phyloP scores from a whole-genome alignment of 148 eudicot genomes.

The Fallopia convolvulus region DNA sequence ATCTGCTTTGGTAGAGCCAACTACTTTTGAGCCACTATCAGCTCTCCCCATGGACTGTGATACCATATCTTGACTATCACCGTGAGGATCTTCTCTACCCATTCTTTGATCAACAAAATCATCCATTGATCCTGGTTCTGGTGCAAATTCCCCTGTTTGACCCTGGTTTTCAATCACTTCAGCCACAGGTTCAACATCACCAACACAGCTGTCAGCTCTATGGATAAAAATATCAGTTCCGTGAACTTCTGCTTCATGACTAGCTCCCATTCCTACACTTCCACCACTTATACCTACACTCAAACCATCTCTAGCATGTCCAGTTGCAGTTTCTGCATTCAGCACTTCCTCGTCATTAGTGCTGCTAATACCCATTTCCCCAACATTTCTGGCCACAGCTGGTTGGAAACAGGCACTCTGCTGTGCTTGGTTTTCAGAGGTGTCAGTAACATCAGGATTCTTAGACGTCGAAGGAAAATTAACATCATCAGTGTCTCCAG shows the following conservation, averaged over 20 bases:
- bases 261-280: slow-evolving; percentile 99
- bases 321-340: slow-evolving; percentile 75
- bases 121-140: slow-evolving; percentile 60
- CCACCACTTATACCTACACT: slow-evolving; percentile 96
- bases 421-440: slow-evolving; percentile 90
- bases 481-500: slow-evolving; percentile 72
- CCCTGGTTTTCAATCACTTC: slow-evolving; percentile 96
- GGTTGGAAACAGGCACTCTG: slow-evolving; percentile 78
- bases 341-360: slow-evolving; percentile 86
- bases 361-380: slow-evolving; percentile 95
- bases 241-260: slow-evolving; percentile 98
- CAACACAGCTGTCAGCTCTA: slow-evolving; percentile 79
- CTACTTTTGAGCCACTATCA: slow-evolving; percentile 89
- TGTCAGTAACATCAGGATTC: slow-evolving; percentile 57
- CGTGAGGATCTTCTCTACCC: slow-evolving; percentile 85
- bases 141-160: slow-evolving; percentile 78
- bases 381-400: slow-evolving; percentile 45
- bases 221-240: slow-evolving; percentile 77
- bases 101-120: slow-evolving; percentile 71
- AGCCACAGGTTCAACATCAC: slow-evolving; percentile 85
- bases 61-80: slow-evolving; percentile 88
- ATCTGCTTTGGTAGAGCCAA: slow-evolving; percentile 85
- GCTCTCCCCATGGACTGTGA: slow-evolving; percentile 73
- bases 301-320: slow-evolving; percentile 67
- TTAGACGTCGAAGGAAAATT: slow-evolving; percentile 53